Evolutionary conservation across 1,284 basidiomycete genomes (phyloP).

Genomic region (Apiotrichum laibachii): DNA sequence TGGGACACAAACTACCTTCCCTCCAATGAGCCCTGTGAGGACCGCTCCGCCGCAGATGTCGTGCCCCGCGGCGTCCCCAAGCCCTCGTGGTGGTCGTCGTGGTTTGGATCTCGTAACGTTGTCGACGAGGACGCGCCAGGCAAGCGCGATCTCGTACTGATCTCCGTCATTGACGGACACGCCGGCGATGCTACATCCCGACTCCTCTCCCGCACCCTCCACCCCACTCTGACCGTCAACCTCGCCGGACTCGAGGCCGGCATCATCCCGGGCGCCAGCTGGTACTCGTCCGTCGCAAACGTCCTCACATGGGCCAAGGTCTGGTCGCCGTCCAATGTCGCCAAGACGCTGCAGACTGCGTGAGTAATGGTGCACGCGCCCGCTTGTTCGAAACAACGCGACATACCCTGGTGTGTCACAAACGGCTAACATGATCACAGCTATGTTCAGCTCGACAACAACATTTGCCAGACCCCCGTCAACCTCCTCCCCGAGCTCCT

Average conservation of each 20-base stretch:
- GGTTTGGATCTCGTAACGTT: neutral
- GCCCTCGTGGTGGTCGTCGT: conserved; percentile 5
- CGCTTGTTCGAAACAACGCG: too few relatives aligned
- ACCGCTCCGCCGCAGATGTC: conserved; percentile 72
- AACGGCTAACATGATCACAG: conserved; percentile 12
- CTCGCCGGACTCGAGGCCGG: conserved; percentile 58
- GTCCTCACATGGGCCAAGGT: conserved; percentile 22
- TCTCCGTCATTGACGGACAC: conserved; percentile 91
- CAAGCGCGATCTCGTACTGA: conserved; percentile 71
- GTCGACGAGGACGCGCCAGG: conserved; percentile 3
- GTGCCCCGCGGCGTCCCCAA: conserved; percentile 55
- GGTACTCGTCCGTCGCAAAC: conserved; percentile 26
- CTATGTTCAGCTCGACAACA: conserved; percentile 55
- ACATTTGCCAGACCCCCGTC: conserved; percentile 55
- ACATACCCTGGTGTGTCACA: too few relatives aligned
- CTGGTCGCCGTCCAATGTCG: conserved; percentile 37
- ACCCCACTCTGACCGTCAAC: conserved; percentile 80
- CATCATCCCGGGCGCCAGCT: conserved; percentile 28
- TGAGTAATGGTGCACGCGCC: conserved; percentile 15
- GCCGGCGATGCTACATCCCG: conserved; percentile 78
- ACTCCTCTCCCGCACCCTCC: conserved; percentile 77
- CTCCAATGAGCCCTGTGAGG: conserved; percentile 87
- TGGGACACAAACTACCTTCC: conserved; percentile 74
- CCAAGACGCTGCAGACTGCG: conserved; percentile 32
- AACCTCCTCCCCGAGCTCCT: conserved; percentile 53